Conservation (phyloP, 2,329 filamentous ascomycete species). For the Didymella exigua region DNA sequence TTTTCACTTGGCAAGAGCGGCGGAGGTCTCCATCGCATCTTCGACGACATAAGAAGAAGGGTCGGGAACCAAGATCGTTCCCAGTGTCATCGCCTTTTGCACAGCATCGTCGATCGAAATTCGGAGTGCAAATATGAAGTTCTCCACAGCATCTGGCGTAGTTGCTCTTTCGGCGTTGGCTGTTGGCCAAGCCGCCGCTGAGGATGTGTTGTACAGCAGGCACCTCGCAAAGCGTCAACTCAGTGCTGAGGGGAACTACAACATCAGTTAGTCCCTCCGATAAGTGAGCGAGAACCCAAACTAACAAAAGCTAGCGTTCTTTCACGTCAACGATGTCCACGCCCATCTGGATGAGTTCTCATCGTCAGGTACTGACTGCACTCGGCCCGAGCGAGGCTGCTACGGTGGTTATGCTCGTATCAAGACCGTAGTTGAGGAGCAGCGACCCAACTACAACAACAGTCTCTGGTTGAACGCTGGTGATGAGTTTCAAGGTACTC, state of each 20-base stretch:
- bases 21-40: constrained; percentile 14
- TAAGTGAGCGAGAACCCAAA: neutral
- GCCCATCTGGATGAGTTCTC: constrained; percentile 69
- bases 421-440: constrained; percentile 64
- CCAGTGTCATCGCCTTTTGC: constrained; percentile 8
- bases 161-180: constrained; percentile 31
- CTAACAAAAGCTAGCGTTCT: constrained; percentile 55
- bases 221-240: constrained; percentile 40
- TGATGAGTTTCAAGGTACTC: constrained; percentile 72
- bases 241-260: constrained; percentile 42
- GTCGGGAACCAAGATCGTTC: neutral
- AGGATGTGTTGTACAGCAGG: constrained; percentile 40
- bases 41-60: constrained; percentile 28
- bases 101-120: neutral
- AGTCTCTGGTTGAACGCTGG: constrained; percentile 68
- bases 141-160: constrained; percentile 19
- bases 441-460: constrained; percentile 63
- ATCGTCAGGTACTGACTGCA: constrained; percentile 67
- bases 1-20: constrained; percentile 27
- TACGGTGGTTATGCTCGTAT: constrained; percentile 69
- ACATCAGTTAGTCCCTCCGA: constrained; percentile 37
- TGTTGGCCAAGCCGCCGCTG: constrained; percentile 21
- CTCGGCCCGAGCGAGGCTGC: constrained; percentile 61
- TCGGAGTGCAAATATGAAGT: constrained; percentile 30
- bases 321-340: constrained; percentile 73